Evolutionary conservation across 257 asterid genomes (phyloP).

Genomic region (Coffea eugenioides): DNA sequence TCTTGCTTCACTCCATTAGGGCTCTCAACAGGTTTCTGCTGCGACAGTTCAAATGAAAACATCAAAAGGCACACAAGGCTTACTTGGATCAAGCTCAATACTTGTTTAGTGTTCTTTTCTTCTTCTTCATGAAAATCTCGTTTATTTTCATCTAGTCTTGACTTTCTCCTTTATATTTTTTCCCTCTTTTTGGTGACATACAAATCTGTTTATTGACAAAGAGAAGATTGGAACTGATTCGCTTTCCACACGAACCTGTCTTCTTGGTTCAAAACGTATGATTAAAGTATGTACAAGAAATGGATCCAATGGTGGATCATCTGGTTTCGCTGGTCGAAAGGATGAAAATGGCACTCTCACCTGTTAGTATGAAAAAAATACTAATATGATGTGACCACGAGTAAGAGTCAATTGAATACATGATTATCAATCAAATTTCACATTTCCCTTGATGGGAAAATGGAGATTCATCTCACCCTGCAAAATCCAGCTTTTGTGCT

Average conservation of each 20-base stretch:
- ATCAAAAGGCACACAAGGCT: constrained; percentile 9
- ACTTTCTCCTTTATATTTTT: background rate
- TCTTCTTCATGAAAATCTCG: background rate
- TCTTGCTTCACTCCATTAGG: constrained; percentile 62
- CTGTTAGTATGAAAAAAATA: constrained; percentile 32
- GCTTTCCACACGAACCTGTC: constrained; percentile 54
- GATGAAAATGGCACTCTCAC: constrained; percentile 95
- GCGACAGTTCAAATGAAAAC: constrained; percentile 4
- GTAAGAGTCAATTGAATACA: background rate
- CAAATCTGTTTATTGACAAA: background rate
- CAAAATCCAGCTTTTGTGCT: constrained; percentile 95
- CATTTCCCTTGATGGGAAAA: background rate
- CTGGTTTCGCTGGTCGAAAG: constrained; percentile 84
- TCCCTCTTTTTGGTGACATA: background rate
- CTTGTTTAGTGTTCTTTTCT: too few species aligned
- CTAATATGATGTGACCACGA: background rate
- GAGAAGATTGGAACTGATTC: background rate
- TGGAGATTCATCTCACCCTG: constrained; percentile 59
- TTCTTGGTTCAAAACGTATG: constrained; percentile 92
- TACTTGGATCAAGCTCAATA: background rate
- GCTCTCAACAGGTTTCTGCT: constrained; percentile 71
- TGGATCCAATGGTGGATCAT: constrained; percentile 93
- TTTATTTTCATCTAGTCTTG: background rate
- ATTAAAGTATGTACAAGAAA: constrained; percentile 91
- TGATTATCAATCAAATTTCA: background rate